Conservation (phyloP, 176 grass and related monocot species). For the Avena insularis region DNA sequence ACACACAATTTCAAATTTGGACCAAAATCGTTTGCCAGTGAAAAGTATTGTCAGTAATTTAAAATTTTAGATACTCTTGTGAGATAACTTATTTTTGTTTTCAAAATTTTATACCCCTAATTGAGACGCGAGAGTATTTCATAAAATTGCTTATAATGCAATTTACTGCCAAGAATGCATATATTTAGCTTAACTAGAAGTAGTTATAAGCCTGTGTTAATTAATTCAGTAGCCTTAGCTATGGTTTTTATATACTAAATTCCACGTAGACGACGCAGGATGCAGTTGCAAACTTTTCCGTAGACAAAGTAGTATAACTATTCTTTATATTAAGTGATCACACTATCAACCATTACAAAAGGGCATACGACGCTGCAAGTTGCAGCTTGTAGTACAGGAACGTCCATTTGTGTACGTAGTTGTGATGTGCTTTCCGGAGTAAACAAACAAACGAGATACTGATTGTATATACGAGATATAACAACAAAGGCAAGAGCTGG, state of each 20-base stretch:
- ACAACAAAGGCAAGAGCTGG: too few relatives aligned
- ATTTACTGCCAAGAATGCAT: too few relatives aligned
- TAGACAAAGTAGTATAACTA: not conserved
- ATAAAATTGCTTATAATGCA: not conserved
- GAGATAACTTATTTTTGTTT: not conserved
- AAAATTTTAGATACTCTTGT: not conserved
- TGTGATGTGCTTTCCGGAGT: too few relatives aligned
- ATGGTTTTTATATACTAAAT: too few relatives aligned
- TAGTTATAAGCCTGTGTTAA: not conserved
- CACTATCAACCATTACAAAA: constrained; percentile 27
- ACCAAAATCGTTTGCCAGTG: not conserved
- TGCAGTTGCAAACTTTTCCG: not conserved
- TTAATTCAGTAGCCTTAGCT: not conserved
- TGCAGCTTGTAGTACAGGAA: not conserved
- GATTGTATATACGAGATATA: too few relatives aligned
- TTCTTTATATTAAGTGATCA: constrained; percentile 3
- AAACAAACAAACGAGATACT: too few relatives aligned
- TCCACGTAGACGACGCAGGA: too few relatives aligned
- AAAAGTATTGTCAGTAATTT: not conserved
- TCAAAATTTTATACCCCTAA: not conserved
- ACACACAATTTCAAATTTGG: not conserved
- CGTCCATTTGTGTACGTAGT: too few relatives aligned
- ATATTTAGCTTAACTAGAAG: not conserved
- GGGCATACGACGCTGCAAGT: constrained; percentile 1
- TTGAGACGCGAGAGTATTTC: not conserved